Conservation (phyloP, 169 alveolate genomes). For the Sarcocystis neurona region DNA sequence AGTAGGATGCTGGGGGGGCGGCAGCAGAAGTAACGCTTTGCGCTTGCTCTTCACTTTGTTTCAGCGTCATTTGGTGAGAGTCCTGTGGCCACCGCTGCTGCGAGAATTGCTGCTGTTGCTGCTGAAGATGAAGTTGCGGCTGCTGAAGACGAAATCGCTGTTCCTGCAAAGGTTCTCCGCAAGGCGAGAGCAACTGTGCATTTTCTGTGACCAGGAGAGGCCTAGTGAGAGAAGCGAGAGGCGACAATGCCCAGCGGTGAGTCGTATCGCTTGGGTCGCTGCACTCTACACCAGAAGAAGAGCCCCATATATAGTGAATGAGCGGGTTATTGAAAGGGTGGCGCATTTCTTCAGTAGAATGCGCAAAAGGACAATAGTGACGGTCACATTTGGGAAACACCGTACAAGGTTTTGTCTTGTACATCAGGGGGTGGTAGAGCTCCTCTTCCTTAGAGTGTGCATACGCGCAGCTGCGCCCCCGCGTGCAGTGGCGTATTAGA, state of each 20-base stretch:
- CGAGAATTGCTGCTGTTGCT: neutral
- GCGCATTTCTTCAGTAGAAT: constrained; percentile 64
- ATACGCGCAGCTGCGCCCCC: constrained; percentile 71
- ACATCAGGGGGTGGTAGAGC: constrained; percentile 75
- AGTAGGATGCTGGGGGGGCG: constrained; percentile 6
- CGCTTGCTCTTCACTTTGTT: neutral
- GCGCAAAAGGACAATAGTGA: constrained; percentile 76
- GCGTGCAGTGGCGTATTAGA: constrained; percentile 71
- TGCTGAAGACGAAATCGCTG: no score
- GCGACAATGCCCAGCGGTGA: neutral
- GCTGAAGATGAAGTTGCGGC: neutral
- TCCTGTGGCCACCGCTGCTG: constrained; percentile 37
- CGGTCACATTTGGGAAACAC: constrained; percentile 70
- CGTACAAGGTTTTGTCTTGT: constrained; percentile 69
- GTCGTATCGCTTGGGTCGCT: constrained; percentile 18
- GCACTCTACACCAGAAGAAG: neutral
- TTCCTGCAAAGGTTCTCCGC: no score
- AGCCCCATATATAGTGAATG: constrained; percentile 47
- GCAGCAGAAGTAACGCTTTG: neutral
- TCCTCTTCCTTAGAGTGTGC: constrained; percentile 78
- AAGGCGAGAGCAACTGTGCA: no score
- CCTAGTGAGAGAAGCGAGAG: constrained; percentile 5
- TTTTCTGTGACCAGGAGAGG: no score
- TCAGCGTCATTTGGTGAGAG: constrained; percentile 23
- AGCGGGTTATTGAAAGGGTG: constrained; percentile 43